Conservation (phyloP, 805 yeast genomes). For the Ogataea siamensis region DNA sequence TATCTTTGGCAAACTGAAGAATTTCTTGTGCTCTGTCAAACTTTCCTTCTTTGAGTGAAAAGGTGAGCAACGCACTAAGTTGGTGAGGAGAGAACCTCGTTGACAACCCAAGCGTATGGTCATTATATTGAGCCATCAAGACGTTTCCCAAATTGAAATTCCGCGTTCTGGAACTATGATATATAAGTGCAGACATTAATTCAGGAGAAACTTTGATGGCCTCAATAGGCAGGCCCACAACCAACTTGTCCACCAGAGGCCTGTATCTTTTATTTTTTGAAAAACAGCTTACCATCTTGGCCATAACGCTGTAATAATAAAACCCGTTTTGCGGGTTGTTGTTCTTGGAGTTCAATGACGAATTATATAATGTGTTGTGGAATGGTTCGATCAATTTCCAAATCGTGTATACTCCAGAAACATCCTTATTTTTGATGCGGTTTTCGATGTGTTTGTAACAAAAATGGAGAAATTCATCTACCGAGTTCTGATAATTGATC, state of each 20-base stretch:
- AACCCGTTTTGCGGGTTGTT: conserved; percentile 31
- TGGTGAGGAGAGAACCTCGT: conserved; percentile 30
- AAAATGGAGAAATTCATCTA: conserved; percentile 28
- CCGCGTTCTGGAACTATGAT: conserved; percentile 29
- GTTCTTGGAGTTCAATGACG: conserved; percentile 23
- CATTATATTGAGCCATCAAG: conserved; percentile 27
- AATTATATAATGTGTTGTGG: conserved; percentile 30
- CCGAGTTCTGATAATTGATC: conserved; percentile 17
- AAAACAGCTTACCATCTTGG: conserved; percentile 28
- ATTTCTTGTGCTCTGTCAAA: conserved; percentile 31
- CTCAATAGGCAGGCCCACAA: conserved; percentile 33
- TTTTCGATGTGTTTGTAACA: conserved; percentile 30
- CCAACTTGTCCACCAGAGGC: conserved; percentile 25
- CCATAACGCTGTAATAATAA: conserved; percentile 30
- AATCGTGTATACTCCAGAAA: conserved; percentile 25
- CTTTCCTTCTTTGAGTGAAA: conserved; percentile 28
- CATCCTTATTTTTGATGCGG: conserved; percentile 25
- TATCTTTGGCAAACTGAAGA: conserved; percentile 26
- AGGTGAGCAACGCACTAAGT: conserved; percentile 30
- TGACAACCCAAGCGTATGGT: conserved; percentile 21
- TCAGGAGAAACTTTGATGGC: conserved; percentile 34
- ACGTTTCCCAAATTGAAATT: conserved; percentile 28
- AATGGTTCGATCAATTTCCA: conserved; percentile 33
- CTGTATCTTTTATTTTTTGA: conserved; percentile 33
- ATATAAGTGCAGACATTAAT: conserved; percentile 33